Base-by-base conservation (phyloP, 768 basidiomycete species). In the Austroboletus festivus region DNA sequence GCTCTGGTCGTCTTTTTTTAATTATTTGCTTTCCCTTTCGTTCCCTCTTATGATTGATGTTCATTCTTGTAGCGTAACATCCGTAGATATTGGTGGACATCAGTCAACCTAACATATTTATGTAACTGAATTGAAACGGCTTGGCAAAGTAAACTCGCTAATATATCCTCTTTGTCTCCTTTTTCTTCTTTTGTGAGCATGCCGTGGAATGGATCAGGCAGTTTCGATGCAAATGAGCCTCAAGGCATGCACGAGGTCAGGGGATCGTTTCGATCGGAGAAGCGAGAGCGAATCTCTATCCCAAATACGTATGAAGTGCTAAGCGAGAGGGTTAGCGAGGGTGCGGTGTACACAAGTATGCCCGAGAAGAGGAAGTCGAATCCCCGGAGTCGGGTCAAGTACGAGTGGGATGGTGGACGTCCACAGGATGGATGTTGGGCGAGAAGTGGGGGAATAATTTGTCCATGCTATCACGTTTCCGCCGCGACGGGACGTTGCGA, bases 31-130 rank as follows among this genome's bases (percentile, higher is more conserved):
- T 16, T 30, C 22, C 38, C 35, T 5, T n/a, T 35, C 40, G 28
- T 28, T 6, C 28, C 12, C 5, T 28, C 7, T 28, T 54, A 23
- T 60, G 55, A 53, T 47, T 33, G 44, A 52, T 38, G 21, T 42
- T 28, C 40, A 61, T 46, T 56, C 62, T 56, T 65, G 61, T 63
- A 63, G 61, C 63, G 60, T 63, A 63, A 48, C 60, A 28, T 51
- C 45, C 57, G 51, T 62, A 64, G 63, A 64, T 60, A 61, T 52
- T 54, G 59, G 59, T 52, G 51, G 62, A 62, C 48, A 46, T 44
- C 48, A 33, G 50, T 53, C 57, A 44, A 30, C 46, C 42, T 44
- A 39, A 53, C 47, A 26, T 64, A 64, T 64, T 68, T 64, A 68
- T 68, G 54, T 51, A 51, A 49, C 50, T 26, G 62, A 52, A 68